phyloP scores from a whole-genome alignment of 75 land plant genomes.

The Cunninghamia lanceolata region DNA sequence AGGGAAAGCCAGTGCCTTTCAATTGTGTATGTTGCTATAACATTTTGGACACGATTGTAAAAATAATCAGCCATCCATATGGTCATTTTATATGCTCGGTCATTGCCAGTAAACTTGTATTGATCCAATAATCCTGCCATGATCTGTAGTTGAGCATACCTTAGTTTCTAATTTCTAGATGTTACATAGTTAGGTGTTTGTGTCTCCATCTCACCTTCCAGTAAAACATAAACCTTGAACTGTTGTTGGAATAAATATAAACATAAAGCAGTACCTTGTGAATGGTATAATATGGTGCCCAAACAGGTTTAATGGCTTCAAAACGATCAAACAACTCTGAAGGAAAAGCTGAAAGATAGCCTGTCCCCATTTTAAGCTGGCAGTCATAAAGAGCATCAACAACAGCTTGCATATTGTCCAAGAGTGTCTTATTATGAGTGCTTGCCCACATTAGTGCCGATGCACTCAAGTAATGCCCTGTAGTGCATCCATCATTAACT shows the following conservation, averaged over 20 bases:
- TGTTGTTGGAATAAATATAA: background rate
- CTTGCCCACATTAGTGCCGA: slow-evolving; percentile 92
- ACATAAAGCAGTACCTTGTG: slow-evolving; percentile 64
- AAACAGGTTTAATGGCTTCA: slow-evolving; percentile 74
- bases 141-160: slow-evolving; percentile 38
- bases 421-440: slow-evolving; percentile 60
- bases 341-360: slow-evolving; percentile 96
- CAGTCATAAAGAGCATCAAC: slow-evolving; percentile 65
- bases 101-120: slow-evolving; percentile 47
- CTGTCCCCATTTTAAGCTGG: slow-evolving; percentile 72
- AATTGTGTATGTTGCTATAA: slow-evolving; percentile 57
- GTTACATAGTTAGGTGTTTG: background rate
- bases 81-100: slow-evolving; percentile 59
- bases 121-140: slow-evolving; percentile 91
- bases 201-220: background rate
- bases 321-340: slow-evolving; percentile 82
- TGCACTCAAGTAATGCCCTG: slow-evolving; percentile 97
- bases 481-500: background rate
- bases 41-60: slow-evolving; percentile 66
- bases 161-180: background rate
- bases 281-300: slow-evolving; percentile 96
- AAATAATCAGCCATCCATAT: slow-evolving; percentile 82
- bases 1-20: slow-evolving; percentile 82
- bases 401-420: slow-evolving; percentile 57
- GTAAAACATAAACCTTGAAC: background rate